These are phyloP conservation scores for Fusarium sp. DNA, from an alignment of 2,329 filamentous ascomycete species.

Conservation along the genomic window DNA sequence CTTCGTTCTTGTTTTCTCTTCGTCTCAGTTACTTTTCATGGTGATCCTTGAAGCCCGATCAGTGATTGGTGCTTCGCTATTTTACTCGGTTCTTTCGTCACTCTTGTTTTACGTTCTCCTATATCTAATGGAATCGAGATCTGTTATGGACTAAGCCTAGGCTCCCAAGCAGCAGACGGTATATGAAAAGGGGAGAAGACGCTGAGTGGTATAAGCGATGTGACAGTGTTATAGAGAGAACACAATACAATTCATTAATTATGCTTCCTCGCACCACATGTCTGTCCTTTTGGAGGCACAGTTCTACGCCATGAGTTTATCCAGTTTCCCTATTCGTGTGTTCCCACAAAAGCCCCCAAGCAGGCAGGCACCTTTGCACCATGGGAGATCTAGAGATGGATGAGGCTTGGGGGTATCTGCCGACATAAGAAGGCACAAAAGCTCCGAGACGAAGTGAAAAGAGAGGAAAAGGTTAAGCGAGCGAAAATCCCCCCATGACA, in stretches of 20 bases:
- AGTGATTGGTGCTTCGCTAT: conserved; percentile 5
- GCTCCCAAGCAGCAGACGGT: neutral
- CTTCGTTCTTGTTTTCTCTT: conserved; percentile 9
- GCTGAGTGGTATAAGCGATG: conserved; percentile 35
- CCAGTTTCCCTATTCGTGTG: neutral
- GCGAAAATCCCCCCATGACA: conserved; percentile 10
- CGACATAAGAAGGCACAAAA: conserved; percentile 2
- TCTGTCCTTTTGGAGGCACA: neutral
- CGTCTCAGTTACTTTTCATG: conserved; percentile 12
- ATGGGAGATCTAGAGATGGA: neutral
- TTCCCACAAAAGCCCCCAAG: neutral
- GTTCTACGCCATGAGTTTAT: neutral
- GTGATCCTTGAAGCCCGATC: conserved; percentile 30
- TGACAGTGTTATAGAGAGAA: conserved; percentile 34
- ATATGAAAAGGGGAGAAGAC: conserved; percentile 11
- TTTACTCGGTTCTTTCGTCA: neutral
- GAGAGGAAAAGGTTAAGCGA: conserved; percentile 11
- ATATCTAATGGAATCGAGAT: conserved; percentile 3
- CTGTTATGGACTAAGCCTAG: neutral
- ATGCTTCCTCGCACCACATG: conserved; percentile 1
- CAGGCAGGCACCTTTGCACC: conserved; percentile 9
- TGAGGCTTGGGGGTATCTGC: neutral
- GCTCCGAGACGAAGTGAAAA: neutral
- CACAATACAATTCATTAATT: conserved; percentile 36
- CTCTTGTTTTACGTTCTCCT: neutral